Conservation (phyloP, 2,329 filamentous ascomycete species). For the Cercospora canescens region DNA sequence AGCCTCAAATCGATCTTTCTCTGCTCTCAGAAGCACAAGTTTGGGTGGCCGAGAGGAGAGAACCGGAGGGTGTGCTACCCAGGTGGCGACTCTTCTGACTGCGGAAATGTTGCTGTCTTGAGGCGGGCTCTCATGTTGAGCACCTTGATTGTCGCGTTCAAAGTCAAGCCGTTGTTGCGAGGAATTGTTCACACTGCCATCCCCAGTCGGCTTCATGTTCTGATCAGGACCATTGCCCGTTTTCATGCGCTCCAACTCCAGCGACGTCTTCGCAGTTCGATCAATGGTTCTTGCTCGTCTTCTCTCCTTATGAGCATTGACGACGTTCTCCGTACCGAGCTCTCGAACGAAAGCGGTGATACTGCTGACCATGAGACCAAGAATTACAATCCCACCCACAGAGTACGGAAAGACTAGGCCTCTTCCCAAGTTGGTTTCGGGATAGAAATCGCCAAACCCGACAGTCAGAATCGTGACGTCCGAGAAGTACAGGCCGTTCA, state of each 20-base stretch:
- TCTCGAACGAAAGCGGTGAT: slow-evolving; percentile 68
- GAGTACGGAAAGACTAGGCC: slow-evolving; percentile 81
- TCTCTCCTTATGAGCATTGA: slow-evolving; percentile 59
- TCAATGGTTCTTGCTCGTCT: slow-evolving; percentile 56
- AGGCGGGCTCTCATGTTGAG: neutral
- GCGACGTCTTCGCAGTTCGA: slow-evolving; percentile 54
- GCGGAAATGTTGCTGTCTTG: slow-evolving; percentile 11
- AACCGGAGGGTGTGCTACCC: slow-evolving; percentile 18
- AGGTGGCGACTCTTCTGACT: slow-evolving; percentile 23
- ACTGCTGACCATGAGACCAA: slow-evolving; percentile 79
- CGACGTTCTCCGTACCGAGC: slow-evolving; percentile 62
- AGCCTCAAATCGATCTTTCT: slow-evolving; percentile 42
- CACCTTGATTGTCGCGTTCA: slow-evolving; percentile 8
- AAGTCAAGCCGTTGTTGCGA: slow-evolving; percentile 18
- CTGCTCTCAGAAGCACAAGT: slow-evolving; percentile 57
- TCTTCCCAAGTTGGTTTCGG: slow-evolving; percentile 58
- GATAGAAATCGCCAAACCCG: slow-evolving; percentile 64
- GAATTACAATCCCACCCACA: slow-evolving; percentile 77
- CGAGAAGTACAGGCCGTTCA: slow-evolving; percentile 68
- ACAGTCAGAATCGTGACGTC: slow-evolving; percentile 67
- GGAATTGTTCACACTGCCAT: slow-evolving; percentile 12
- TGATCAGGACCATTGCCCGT: slow-evolving; percentile 2
- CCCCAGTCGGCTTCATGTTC: slow-evolving; percentile 17
- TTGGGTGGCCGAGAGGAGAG: slow-evolving; percentile 41
- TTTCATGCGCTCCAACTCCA: slow-evolving; percentile 43